Evolutionary conservation across 176 grass and related monocot genomes (phyloP).

Genomic region (Microstegium vimineum): DNA sequence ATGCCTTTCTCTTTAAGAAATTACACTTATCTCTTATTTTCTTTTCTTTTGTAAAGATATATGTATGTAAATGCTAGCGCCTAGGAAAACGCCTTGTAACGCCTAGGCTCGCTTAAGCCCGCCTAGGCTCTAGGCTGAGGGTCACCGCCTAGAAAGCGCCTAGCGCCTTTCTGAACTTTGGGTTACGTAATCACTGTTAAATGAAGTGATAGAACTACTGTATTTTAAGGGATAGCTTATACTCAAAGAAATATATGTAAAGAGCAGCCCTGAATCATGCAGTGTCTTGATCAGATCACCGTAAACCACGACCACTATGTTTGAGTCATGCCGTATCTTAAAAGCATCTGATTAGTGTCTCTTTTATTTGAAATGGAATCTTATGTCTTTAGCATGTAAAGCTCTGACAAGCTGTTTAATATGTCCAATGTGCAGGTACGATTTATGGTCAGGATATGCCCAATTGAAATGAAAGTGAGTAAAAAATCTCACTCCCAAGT

Average conservation of each 20-base stretch:
- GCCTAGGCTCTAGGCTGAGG: too few species aligned
- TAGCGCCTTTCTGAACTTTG: too few species aligned
- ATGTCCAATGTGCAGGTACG: conserved; percentile 41
- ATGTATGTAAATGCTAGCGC: too few species aligned
- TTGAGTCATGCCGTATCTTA: not conserved
- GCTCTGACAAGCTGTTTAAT: conserved; percentile 20
- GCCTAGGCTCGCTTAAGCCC: too few species aligned
- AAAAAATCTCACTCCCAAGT: not conserved
- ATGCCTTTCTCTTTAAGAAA: too few species aligned
- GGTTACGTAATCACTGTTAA: not conserved
- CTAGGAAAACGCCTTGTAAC: too few species aligned
- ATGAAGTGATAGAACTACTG: not conserved
- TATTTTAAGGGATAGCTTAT: not conserved
- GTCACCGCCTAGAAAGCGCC: too few species aligned
- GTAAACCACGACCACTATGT: not conserved
- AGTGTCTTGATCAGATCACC: not conserved
- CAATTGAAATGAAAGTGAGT: conserved; percentile 68
- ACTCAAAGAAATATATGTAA: not conserved
- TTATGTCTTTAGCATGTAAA: not conserved
- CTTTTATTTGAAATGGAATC: not conserved
- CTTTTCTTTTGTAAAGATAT: too few species aligned
- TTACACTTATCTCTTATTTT: too few species aligned
- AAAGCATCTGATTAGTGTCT: not conserved
- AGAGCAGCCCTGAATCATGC: not conserved
- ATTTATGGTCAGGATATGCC: conserved; percentile 56